phyloP scores from a whole-genome alignment of 2,329 filamentous ascomycete species.

The Hypoxylon sp. region DNA sequence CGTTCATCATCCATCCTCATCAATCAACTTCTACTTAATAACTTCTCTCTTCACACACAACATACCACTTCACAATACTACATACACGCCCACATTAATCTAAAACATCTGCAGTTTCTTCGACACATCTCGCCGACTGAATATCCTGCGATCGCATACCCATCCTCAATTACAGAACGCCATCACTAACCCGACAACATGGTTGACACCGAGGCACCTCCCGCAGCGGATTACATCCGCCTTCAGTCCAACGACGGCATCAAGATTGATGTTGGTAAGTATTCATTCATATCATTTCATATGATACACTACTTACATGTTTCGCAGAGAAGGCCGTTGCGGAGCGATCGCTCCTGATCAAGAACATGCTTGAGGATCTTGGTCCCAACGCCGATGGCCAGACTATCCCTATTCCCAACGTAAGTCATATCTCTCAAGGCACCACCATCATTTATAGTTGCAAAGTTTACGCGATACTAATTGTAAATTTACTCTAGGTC shows the following conservation, averaged over 20 bases:
- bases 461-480: background rate
- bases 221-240: slow-evolving; percentile 41
- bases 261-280: slow-evolving; percentile 49
- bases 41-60: slow-evolving; percentile 9
- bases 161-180: slow-evolving; percentile 16
- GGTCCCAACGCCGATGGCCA: slow-evolving; percentile 75
- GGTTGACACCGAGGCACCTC: slow-evolving; percentile 40
- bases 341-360: slow-evolving; percentile 94
- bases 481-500: slow-evolving; percentile 67
- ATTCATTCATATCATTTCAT: slow-evolving; percentile 14
- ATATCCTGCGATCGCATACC: slow-evolving; percentile 26
- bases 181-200: slow-evolving; percentile 35
- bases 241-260: slow-evolving; percentile 49
- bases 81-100: background rate
- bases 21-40: slow-evolving; percentile 14
- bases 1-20: slow-evolving; percentile 13
- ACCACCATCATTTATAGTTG: background rate
- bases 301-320: slow-evolving; percentile 40
- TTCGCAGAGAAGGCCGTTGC: slow-evolving; percentile 82
- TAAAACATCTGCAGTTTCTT: slow-evolving; percentile 14
- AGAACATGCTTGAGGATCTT: slow-evolving; percentile 97
- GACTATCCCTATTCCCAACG: slow-evolving; percentile 90
- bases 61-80: slow-evolving; percentile 1
- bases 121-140: slow-evolving; percentile 4
- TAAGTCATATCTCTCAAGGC: slow-evolving; percentile 57